A percentile compares a stretch with the other conserved stretches of the same genome.
Conservation (phyloP, 164 flowering plant genomes). For the Tinospora cordifolia region DNA sequence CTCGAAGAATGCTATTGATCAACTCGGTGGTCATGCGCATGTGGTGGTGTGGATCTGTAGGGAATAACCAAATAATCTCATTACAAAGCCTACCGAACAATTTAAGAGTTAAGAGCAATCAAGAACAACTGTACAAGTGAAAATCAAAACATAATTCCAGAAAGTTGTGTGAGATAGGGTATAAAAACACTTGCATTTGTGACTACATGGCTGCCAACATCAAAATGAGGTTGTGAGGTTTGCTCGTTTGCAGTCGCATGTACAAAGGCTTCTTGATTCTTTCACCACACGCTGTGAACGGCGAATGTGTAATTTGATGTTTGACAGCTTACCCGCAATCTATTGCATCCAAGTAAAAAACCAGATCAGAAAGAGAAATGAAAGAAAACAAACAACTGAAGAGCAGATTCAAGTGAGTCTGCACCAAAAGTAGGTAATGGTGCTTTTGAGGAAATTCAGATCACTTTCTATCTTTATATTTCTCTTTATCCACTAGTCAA, state of each 20-base stretch:
- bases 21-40: not conserved
- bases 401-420: not conserved
- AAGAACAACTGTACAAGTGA: not conserved
- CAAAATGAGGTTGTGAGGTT: constrained; percentile 12
- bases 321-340: constrained; percentile 82
- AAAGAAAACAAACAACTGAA: not conserved
- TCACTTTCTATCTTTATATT: no score
- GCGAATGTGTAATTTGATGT: constrained; percentile 74
- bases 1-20: no score
- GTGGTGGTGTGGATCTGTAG: not conserved
- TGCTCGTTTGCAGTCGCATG: constrained; percentile 61
- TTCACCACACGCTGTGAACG: constrained; percentile 76
- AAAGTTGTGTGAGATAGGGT: not conserved
- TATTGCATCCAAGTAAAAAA: constrained; percentile 22
- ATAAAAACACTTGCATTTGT: not conserved
- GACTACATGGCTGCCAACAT: not conserved
- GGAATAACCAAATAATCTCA: not conserved
- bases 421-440: no score
- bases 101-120: not conserved
- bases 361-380: not conserved
- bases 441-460: no score
- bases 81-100: not conserved
- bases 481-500: no score
- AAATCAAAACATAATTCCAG: not conserved
- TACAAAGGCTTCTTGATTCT: constrained; percentile 67